Conservation (phyloP, 352 stramenopile species). For the Pseudoperonospora humuli region DNA sequence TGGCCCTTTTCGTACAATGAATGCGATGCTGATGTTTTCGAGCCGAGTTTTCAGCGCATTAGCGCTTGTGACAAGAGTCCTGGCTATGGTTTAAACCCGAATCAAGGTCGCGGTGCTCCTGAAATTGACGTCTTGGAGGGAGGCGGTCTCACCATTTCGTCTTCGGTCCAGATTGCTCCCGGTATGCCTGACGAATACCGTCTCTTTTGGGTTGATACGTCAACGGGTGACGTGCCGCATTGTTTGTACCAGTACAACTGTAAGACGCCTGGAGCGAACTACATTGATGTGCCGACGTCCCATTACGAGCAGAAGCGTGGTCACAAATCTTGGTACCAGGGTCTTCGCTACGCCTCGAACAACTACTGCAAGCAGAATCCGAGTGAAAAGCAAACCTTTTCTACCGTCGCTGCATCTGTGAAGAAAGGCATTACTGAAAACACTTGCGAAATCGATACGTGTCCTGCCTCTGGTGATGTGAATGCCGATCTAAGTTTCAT, state of each 20-base stretch:
- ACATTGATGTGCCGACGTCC: constrained; percentile 34
- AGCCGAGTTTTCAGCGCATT: constrained; percentile 53
- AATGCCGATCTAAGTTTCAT: constrained; percentile 39
- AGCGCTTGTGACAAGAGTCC: constrained; percentile 86
- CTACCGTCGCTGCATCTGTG: constrained; percentile 35
- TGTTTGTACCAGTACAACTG: constrained; percentile 49
- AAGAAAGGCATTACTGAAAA: constrained; percentile 45
- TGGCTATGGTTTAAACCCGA: constrained; percentile 85
- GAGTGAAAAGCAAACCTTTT: constrained; percentile 35
- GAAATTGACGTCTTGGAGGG: constrained; percentile 94
- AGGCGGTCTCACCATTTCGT: constrained; percentile 58
- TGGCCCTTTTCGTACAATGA: constrained; percentile 94
- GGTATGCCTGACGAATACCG: constrained; percentile 60
- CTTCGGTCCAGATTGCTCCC: constrained; percentile 83
- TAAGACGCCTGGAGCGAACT: constrained; percentile 42
- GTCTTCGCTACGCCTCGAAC: constrained; percentile 42
- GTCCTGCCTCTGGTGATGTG: constrained; percentile 41
- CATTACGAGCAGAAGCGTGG: constrained; percentile 30
- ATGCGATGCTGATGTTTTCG: constrained; percentile 70
- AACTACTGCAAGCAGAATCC: constrained; percentile 32
- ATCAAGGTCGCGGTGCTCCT: constrained; percentile 81
- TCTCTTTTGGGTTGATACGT: constrained; percentile 36
- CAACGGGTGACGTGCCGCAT: constrained; percentile 12
- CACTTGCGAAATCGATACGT: constrained; percentile 30
- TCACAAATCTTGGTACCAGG: constrained; percentile 56